phyloP scores from a whole-genome alignment of 768 basidiomycete genomes.

The Tylopilus intermedius region DNA sequence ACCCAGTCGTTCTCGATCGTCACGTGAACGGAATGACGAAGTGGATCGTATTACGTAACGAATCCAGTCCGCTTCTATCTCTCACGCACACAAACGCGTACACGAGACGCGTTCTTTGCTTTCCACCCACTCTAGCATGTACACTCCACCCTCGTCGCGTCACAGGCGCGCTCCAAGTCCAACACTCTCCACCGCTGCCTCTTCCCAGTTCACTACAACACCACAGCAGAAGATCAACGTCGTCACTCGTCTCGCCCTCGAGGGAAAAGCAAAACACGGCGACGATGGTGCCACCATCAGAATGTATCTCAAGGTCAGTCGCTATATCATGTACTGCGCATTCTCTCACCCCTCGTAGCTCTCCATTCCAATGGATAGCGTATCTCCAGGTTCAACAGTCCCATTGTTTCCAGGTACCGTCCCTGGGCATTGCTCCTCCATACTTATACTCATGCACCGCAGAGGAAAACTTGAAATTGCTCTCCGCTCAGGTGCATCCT shows the following conservation, averaged over 20 bases:
- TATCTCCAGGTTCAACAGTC: conserved; percentile 62
- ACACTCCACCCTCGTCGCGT: conserved; percentile 20
- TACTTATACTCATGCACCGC: conserved; percentile 1
- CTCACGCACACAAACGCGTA: conserved; percentile 23
- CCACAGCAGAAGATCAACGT: conserved; percentile 54
- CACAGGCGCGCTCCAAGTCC: conserved; percentile 30
- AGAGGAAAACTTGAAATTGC: conserved; percentile 80
- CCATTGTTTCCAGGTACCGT: conserved; percentile 66
- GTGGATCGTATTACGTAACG: background rate
- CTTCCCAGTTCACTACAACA: conserved; percentile 43
- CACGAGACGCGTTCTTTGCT: conserved; percentile 6
- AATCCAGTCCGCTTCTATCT: background rate
- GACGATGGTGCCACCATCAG: conserved; percentile 63
- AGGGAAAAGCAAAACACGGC: conserved; percentile 65
- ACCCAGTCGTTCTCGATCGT: conserved; percentile 17
- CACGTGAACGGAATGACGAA: conserved; percentile 11
- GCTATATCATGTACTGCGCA: background rate
- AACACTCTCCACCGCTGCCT: conserved; percentile 29
- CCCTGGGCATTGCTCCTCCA: background rate
- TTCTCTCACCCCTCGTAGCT: conserved; percentile 38
- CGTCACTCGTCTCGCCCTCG: conserved; percentile 68
- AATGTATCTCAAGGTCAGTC: conserved; percentile 70
- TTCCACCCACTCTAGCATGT: conserved; percentile 2
- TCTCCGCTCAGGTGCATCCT: conserved; percentile 71
- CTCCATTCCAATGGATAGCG: conserved; percentile 59